phyloP scores from a whole-genome alignment of 148 eudicot genomes.

The Vaccinium vitisidaea region DNA sequence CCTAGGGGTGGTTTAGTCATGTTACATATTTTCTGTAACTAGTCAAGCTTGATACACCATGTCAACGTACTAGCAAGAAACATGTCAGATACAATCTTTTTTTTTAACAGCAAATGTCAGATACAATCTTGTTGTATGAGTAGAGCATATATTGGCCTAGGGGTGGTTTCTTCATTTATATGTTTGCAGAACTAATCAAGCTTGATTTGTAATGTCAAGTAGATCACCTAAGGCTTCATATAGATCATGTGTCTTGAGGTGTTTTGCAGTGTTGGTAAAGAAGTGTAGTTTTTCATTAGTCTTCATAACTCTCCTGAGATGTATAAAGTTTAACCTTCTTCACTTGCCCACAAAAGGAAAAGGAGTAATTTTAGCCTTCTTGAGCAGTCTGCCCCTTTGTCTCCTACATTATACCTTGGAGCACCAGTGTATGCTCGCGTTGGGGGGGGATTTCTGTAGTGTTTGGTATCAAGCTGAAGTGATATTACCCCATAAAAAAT shows the following conservation, averaged over 20 bases:
- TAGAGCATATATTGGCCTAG: not conserved
- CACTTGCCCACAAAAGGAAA: not conserved
- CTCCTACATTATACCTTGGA: no score
- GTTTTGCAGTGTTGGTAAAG: not conserved
- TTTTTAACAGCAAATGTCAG: no score
- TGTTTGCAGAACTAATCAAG: not conserved
- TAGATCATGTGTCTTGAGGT: not conserved
- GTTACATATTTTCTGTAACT: not conserved
- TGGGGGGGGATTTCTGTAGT: no score
- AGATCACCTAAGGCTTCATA: not conserved
- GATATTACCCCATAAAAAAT: not conserved
- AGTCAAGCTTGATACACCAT: not conserved
- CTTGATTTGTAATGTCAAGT: constrained; percentile 1
- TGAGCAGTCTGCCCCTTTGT: not conserved
- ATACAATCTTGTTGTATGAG: not conserved
- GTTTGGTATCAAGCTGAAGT: not conserved
- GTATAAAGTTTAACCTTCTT: not conserved
- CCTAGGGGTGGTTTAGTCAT: not conserved
- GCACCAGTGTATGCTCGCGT: no score
- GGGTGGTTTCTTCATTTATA: not conserved
- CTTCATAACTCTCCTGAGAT: not conserved
- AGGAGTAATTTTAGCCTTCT: not conserved
- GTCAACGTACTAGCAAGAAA: not conserved
- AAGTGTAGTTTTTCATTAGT: not conserved
- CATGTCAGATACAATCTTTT: no score